Evolutionary conservation across 176 grass and related monocot genomes (phyloP), one percentile per base, ranked within the genome.

Genomic region (Eleusine coracana): DNA sequence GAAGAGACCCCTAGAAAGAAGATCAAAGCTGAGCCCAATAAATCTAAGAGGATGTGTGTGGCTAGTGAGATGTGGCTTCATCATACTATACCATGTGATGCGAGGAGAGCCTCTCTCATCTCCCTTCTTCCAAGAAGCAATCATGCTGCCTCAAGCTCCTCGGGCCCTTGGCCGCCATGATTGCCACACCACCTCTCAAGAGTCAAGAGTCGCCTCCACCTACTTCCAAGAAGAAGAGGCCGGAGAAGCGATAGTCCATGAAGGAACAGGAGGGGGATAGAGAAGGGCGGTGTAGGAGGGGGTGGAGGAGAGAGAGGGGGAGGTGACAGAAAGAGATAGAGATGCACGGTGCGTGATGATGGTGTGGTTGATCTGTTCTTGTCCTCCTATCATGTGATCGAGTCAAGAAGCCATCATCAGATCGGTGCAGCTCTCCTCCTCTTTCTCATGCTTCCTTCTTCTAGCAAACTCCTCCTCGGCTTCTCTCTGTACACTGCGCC

Each of bases 71-170:
- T 83, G 75, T 58, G 80, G 51, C 84, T 83, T 73, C 84, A 83
- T 90, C 88, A 87, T 90, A 66, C 80, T 63, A 83, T 34, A 38
- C 88, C 84, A 87, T 90, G 84, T 90, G 88, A 84, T 83, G 84
- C 65, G 49, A 85, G 77, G 70, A 70, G 71, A 70, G 71, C 56
- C 56, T 60, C 49, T 84, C 81, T 75, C 61, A 52, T 45, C 44
- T 70, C 68, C 52, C 79, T 70, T n/a, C 84, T 87, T 87, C 88
- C 88, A 87, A 90, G 75, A 87, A 70, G 84, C 80, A 87, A 90
- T 90, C 84, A 90, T 87, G 88, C 75, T 87, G 84, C 88, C 80
- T 65, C 69, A 39, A 87, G 60, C 88, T 65, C 36, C 75, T 76
- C 73, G 88, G 84, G 69, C 88, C 84, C 88, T 80, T 74, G 75